Evolutionary conservation across 345 rosid genomes (phyloP).

Genomic region (Gossypium thurberi): DNA sequence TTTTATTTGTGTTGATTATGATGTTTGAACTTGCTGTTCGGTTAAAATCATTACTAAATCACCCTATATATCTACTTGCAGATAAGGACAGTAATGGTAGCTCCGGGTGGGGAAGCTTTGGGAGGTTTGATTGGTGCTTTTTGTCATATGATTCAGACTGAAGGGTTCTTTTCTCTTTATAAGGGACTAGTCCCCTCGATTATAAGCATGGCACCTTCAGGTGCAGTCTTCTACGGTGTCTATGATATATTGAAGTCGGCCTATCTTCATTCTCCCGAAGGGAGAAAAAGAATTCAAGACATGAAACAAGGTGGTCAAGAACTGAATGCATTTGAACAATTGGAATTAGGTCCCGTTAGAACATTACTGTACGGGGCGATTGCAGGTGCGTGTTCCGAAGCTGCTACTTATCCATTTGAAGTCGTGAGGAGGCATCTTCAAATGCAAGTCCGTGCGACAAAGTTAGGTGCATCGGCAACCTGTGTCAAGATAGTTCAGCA

Average conservation of each 20-base stretch:
- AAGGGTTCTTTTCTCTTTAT: slow-evolving; percentile 86
- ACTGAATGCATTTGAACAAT: slow-evolving; percentile 61
- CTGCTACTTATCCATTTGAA: slow-evolving; percentile 91
- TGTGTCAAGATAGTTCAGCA: slow-evolving; percentile 60
- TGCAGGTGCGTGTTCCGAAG: slow-evolving; percentile 89
- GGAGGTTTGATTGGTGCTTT: slow-evolving; percentile 80
- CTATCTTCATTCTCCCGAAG: slow-evolving; percentile 74
- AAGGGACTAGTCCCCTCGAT: slow-evolving; percentile 80
- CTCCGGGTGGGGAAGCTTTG: slow-evolving; percentile 89
- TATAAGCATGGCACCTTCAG: slow-evolving; percentile 83
- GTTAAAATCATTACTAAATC: neutral
- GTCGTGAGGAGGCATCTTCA: slow-evolving; percentile 92
- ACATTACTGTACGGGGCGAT: slow-evolving; percentile 83
- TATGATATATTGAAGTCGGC: slow-evolving; percentile 79
- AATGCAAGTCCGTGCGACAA: slow-evolving; percentile 61
- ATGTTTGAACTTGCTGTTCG: neutral
- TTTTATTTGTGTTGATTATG: neutral
- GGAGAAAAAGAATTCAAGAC: slow-evolving; percentile 53
- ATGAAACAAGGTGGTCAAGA: slow-evolving; percentile 61
- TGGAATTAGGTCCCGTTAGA: slow-evolving; percentile 74
- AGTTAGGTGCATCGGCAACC: slow-evolving; percentile 58
- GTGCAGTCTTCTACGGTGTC: slow-evolving; percentile 90
- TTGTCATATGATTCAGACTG: slow-evolving; percentile 63
- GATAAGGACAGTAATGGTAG: slow-evolving; percentile 80
- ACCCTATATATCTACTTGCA: slow-evolving; percentile 17